phyloP scores from a whole-genome alignment of 2,329 filamentous ascomycete species.

The Phoma sp. region DNA sequence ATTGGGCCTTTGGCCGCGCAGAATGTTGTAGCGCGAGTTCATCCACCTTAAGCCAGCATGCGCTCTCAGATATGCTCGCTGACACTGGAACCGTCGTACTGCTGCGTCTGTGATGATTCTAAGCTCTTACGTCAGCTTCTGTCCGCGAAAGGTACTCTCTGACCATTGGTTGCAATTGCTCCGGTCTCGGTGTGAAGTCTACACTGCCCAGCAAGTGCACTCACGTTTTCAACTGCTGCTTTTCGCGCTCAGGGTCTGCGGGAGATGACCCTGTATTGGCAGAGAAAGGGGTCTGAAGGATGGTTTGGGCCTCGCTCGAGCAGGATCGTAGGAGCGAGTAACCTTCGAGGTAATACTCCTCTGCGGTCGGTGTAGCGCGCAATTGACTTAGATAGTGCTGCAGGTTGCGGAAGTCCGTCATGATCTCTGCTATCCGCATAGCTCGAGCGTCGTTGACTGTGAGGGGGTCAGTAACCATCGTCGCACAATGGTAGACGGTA shows the following conservation, averaged over 20 bases:
- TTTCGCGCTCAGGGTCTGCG: slow-evolving; percentile 60
- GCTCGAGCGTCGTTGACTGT: slow-evolving; percentile 69
- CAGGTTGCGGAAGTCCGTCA: slow-evolving; percentile 68
- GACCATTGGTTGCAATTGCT: slow-evolving; percentile 4
- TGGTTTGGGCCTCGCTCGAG: slow-evolving; percentile 59
- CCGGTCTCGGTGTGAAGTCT: background rate
- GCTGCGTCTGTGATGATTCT: slow-evolving; percentile 67
- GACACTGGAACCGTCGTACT: slow-evolving; percentile 65
- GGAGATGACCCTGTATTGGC: slow-evolving; percentile 50
- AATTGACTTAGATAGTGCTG: slow-evolving; percentile 64
- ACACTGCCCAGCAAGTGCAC: slow-evolving; percentile 13
- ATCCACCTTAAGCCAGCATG: slow-evolving; percentile 65
- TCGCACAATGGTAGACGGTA: background rate
- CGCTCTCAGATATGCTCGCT: slow-evolving; percentile 65
- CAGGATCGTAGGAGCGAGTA: slow-evolving; percentile 64
- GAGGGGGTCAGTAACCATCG: slow-evolving; percentile 19
- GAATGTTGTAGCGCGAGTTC: slow-evolving; percentile 57
- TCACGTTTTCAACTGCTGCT: slow-evolving; percentile 63
- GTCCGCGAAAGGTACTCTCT: background rate
- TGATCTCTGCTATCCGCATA: slow-evolving; percentile 66
- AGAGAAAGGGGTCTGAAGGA: slow-evolving; percentile 61
- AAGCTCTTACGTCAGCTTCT: slow-evolving; percentile 27
- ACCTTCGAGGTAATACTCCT: slow-evolving; percentile 65
- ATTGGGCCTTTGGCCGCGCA: slow-evolving; percentile 58
- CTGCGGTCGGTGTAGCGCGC: slow-evolving; percentile 56